Conservation (phyloP, 306 rosid species). For the Trifolium pratense region DNA sequence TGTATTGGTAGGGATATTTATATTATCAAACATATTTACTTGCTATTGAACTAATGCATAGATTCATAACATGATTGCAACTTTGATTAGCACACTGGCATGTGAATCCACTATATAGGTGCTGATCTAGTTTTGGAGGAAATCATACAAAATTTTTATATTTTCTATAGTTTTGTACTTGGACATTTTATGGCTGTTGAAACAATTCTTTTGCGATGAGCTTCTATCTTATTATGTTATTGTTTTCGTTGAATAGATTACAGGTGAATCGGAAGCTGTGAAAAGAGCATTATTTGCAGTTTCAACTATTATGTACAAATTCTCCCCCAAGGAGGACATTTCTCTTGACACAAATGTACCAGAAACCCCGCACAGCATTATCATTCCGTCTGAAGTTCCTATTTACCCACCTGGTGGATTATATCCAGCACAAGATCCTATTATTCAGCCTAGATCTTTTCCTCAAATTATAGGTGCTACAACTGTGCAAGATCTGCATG, state of each 20-base stretch:
- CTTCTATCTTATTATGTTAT: conserved; percentile 22
- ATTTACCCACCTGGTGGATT: conserved; percentile 79
- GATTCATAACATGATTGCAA: conserved; percentile 14
- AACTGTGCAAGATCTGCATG: conserved; percentile 77
- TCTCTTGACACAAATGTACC: conserved; percentile 79
- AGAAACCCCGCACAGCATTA: conserved; percentile 70
- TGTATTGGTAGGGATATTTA: conserved; percentile 61
- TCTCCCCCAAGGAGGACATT: conserved; percentile 78
- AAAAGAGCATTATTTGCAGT: conserved; percentile 80
- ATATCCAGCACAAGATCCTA: conserved; percentile 71
- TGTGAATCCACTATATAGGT: conserved; percentile 14
- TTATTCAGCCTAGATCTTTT: conserved; percentile 66
- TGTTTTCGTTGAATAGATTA: conserved; percentile 60
- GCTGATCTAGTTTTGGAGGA: conserved; percentile 18
- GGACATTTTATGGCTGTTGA: not conserved
- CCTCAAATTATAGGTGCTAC: conserved; percentile 75
- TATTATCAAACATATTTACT: not conserved
- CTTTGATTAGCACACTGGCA: not conserved
- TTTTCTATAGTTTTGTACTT: not conserved
- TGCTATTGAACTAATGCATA: conserved; percentile 2
- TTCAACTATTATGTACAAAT: conserved; percentile 96
- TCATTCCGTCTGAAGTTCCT: conserved; percentile 88
- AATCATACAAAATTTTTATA: conserved; percentile 3
- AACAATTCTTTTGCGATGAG: conserved; percentile 24
- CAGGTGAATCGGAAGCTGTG: conserved; percentile 85